phyloP scores from a whole-genome alignment of 371 early-diverging fungal species.

The Conidiobolus incongruus region DNA sequence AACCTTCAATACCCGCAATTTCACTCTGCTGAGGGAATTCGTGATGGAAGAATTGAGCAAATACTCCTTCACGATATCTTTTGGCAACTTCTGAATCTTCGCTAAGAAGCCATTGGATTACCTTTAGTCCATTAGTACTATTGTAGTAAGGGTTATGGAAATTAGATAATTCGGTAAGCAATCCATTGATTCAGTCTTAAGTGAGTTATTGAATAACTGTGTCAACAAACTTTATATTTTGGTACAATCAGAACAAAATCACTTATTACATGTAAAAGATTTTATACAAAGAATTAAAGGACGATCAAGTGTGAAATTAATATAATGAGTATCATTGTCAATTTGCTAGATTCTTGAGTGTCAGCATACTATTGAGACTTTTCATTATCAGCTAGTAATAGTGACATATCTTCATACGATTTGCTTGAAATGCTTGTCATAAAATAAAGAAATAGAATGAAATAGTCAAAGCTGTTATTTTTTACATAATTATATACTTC shows the following conservation, averaged over 20 bases:
- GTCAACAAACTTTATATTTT: conserved; percentile 25
- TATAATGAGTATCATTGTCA: conserved; percentile 37
- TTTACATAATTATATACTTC: too few species aligned
- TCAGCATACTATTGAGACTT: conserved; percentile 38
- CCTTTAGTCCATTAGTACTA: conserved; percentile 34
- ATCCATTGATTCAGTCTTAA: conserved; percentile 28
- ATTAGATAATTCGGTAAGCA: conserved; percentile 38
- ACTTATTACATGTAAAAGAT: not conserved
- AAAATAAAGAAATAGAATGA: too few species aligned
- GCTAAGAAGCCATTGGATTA: conserved; percentile 50
- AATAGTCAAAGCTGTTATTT: too few species aligned
- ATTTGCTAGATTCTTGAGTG: conserved; percentile 34
- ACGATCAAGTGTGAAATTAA: conserved; percentile 67
- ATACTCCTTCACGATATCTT: conserved; percentile 22
- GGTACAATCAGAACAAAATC: conserved; percentile 14
- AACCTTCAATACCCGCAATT: conserved; percentile 46
- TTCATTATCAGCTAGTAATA: conserved; percentile 15
- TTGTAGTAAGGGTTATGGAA: conserved; percentile 85
- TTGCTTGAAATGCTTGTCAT: too few species aligned
- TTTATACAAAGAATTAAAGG: not conserved
- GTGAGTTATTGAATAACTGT: conserved; percentile 25
- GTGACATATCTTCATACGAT: too few species aligned
- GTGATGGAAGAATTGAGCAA: conserved; percentile 56
- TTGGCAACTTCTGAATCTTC: conserved; percentile 24
- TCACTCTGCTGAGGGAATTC: conserved; percentile 28